phyloP scores from a whole-genome alignment of 164 flowering plant genomes.

The Liriodendron chinense region DNA sequence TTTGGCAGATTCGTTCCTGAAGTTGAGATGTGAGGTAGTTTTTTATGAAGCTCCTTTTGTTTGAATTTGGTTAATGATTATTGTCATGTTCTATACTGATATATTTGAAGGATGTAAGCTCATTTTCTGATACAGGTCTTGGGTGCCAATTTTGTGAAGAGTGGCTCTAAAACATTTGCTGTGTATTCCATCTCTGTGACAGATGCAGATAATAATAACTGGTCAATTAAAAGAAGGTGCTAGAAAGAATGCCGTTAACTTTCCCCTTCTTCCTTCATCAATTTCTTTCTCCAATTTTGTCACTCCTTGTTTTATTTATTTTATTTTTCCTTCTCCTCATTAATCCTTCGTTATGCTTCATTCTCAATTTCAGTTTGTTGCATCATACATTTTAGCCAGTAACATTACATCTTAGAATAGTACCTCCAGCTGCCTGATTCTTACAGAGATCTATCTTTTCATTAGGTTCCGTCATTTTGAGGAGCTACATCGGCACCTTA shows the following conservation, averaged over 20 bases:
- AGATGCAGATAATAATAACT: constrained; percentile 68
- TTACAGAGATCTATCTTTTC: background rate
- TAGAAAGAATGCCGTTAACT: constrained; percentile 7
- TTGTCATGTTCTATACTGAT: constrained; percentile 14
- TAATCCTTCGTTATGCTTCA: background rate
- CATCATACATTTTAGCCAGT: background rate
- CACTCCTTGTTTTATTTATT: background rate
- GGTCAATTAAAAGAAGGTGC: constrained; percentile 99
- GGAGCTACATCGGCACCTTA: constrained; percentile 92
- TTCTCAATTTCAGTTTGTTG: background rate
- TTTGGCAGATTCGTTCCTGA: constrained; percentile 71
- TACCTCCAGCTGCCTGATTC: background rate
- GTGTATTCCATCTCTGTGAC: constrained; percentile 94
- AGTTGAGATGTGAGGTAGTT: constrained; percentile 87
- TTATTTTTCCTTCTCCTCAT: background rate
- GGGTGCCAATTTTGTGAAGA: constrained; percentile 94
- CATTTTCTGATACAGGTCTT: constrained; percentile 64
- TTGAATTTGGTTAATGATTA: constrained; percentile 7
- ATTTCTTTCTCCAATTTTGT: background rate
- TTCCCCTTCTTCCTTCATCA: constrained; percentile 15
- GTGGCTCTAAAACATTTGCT: constrained; percentile 85
- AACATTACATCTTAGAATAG: too few relatives aligned
- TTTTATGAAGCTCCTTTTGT: constrained; percentile 1
- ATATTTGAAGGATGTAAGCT: constrained; percentile 20
- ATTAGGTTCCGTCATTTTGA: constrained; percentile 95